Evolutionary conservation across 176 grass and related monocot species (phyloP), one percentile per base, ranked within the genome.

Genomic region (Oryza coarctata): DNA sequence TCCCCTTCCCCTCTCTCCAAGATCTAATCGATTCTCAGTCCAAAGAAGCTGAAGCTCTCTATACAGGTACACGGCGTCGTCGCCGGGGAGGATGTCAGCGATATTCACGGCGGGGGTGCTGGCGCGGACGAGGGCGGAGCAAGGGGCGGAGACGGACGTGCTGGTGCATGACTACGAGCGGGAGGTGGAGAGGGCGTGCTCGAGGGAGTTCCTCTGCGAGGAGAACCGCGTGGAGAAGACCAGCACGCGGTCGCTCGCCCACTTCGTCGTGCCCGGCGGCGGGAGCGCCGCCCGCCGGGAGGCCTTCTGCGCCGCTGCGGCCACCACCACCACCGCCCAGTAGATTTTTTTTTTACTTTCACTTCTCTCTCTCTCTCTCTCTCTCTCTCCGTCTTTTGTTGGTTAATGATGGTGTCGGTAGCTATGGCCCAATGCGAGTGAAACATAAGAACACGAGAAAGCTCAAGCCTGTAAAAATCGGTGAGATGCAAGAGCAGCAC

Each of bases 161-260:
- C 84, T 98, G 44, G 90, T 98, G 28, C 96, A 98, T 86, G 96
- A 98, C 75, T 93, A 94, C 84, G 88, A 98, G 55, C 32, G 92
- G 35, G 90, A 98, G 87, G 90, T 89, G 75, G 95, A 98, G 82
- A 83, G 85, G 20, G 86, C 87, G 32, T 91, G 88, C 89, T 89
- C 90, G 1, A 72, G 86, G 82, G 95, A 98, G 78, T 98, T 98
- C 71, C 89, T 98, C 60, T 98, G 95, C 88, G 65, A 64, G 68
- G 88, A 91, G 86, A 98, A 98, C 75, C 80, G 86, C 15, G 81
- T 71, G 14, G 47, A 49, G 58, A 84, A 45, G 63, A 82, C 78
- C 11, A 75, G 87, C 70, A 91, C 89, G 30, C 57, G 70, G 5
- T 87, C 86, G 70, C 90, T 98, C 27, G 93, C 87, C 7, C 96